phyloP scores from a whole-genome alignment of 441 rosid species.

The Daphne laureola region DNA sequence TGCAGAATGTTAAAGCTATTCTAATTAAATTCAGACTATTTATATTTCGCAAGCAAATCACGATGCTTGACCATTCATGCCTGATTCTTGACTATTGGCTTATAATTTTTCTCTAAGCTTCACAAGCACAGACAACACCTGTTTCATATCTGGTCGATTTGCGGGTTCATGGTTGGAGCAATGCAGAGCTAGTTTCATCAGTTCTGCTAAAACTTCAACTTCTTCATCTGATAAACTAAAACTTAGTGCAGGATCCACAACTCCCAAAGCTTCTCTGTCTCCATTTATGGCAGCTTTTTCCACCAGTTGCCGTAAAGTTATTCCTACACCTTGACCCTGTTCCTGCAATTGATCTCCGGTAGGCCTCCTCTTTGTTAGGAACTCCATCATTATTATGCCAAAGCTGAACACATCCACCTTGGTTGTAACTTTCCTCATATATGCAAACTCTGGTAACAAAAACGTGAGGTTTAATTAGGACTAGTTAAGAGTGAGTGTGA shows the following conservation, averaged over 20 bases:
- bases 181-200: slow-evolving; percentile 46
- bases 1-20: too few species aligned
- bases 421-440: slow-evolving; percentile 67
- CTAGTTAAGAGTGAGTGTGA: too few species aligned
- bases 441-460: slow-evolving; percentile 56
- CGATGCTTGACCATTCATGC: too few species aligned
- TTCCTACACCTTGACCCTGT: slow-evolving; percentile 36
- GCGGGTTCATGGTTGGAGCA: slow-evolving; percentile 61
- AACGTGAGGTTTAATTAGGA: not conserved
- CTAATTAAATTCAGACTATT: too few species aligned
- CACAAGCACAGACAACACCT: slow-evolving; percentile 41
- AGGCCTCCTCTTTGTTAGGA: slow-evolving; percentile 61
- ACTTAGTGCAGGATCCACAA: slow-evolving; percentile 49
- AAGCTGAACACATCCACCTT: slow-evolving; percentile 87
- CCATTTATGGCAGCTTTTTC: slow-evolving; percentile 39
- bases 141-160: slow-evolving; percentile 51
- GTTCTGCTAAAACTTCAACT: slow-evolving; percentile 29
- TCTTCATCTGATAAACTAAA: slow-evolving; percentile 16
- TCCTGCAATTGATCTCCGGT: slow-evolving; percentile 43
- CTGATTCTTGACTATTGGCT: too few species aligned
- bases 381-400: slow-evolving; percentile 64
- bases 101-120: slow-evolving; percentile 26
- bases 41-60: too few species aligned
- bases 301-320: slow-evolving; percentile 45
- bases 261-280: slow-evolving; percentile 30